Evolutionary conservation across 495 filamentous ascomycete genomes (phyloP), one percentile per base, ranked within the genome.

Genomic region (Penicillium herquei): DNA sequence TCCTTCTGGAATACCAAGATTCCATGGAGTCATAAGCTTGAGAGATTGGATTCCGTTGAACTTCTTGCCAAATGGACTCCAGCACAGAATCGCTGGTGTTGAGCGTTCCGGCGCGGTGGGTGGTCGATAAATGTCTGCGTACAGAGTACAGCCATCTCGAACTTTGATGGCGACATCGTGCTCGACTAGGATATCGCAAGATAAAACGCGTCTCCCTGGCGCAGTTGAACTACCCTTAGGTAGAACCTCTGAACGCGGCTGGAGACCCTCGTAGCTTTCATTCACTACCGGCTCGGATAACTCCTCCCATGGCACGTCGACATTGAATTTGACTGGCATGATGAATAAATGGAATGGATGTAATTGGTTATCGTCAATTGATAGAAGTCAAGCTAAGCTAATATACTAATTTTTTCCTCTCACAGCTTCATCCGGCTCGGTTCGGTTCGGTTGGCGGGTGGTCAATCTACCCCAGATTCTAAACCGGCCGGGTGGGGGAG

Each of bases 11-110:
- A 71, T 56, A 11, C 69, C 69, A 3, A 63, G 42, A 16, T 67
- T 48, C 45, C 46, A 64, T 9, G 52, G 61, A 9, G 55, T 54
- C 49, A 49, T 54, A 43, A 47, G 50, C 39, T 33, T 56, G 33
- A 52, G 40, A 49, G 45, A 56, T 6, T 56, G 58, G 39, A 53
- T 65, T 33, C 60, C 62, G 16, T 63, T 67, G 39, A 59, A 59
- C 14, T 55, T 59, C 46, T 76, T 76, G 2, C 71, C 73, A 43
- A 69, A 75, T 1, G 65, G 66, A 43, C 58, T 63, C 65, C 64
- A 71, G 34, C 55, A 51, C 0, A 76, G 41, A 14, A 76, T 51
- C n/a, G 66, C 73, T 7, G 71, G 73, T 8, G 46, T 48, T 7
- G 18, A 70, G 16, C 41, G 39, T 10, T 18, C 46, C 13, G 37